Evolutionary conservation across 1,284 basidiomycete species (phyloP).

Genomic region (Microbotryum lychnidis-dioicae): DNA sequence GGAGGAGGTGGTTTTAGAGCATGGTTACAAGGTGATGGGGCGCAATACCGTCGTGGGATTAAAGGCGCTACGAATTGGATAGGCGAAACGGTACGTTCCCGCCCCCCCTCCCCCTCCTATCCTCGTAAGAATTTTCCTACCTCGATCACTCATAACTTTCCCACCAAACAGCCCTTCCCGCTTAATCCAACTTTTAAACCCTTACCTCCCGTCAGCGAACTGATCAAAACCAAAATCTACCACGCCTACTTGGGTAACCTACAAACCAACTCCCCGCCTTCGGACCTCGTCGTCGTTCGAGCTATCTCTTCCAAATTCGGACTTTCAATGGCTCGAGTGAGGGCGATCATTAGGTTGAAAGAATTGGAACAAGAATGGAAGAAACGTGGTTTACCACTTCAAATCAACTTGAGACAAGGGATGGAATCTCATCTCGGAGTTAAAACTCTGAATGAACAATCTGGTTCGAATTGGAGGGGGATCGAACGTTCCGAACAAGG

Average conservation of each 20-base stretch:
- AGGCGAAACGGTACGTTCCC: conserved; percentile 28
- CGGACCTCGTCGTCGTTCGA: conserved; percentile 52
- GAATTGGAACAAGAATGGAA: conserved; percentile 60
- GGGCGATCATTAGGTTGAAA: conserved; percentile 69
- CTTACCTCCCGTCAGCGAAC: conserved; percentile 61
- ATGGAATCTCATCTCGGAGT: conserved; percentile 29
- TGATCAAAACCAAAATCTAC: conserved; percentile 43
- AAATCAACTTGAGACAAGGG: conserved; percentile 19
- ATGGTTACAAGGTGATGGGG: conserved; percentile 24
- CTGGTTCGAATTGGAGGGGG: conserved; percentile 18
- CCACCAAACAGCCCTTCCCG: conserved; percentile 54
- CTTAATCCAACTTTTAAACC: conserved; percentile 71
- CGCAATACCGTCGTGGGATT: conserved; percentile 12
- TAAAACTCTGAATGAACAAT: not conserved
- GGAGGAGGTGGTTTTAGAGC: conserved; percentile 15
- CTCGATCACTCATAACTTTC: too few relatives aligned
- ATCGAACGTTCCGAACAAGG: conserved; percentile 14
- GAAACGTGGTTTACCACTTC: conserved; percentile 39
- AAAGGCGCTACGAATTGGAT: conserved; percentile 28
- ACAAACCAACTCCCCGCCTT: conserved; percentile 19
- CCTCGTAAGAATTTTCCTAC: not conserved
- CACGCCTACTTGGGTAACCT: conserved; percentile 54
- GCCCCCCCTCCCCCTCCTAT: too few relatives aligned
- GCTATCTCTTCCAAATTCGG: conserved; percentile 54
- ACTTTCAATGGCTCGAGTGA: conserved; percentile 62